Conservation (phyloP, 148 eudicot species). For the Linanthus parryae region DNA sequence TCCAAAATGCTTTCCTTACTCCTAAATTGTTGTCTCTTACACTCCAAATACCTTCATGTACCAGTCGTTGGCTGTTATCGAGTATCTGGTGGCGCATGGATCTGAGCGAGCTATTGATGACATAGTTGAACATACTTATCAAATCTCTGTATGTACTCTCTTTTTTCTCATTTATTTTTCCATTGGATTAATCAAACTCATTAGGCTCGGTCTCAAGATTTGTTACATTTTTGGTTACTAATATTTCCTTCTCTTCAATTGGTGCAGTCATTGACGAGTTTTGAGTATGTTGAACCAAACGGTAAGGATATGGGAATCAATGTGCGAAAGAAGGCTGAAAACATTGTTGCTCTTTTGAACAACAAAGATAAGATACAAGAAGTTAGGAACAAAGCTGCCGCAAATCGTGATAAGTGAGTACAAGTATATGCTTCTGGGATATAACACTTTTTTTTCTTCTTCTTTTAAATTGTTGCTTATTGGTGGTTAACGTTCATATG, state of each 20-base stretch:
- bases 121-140: slow-evolving; percentile 89
- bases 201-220: background rate
- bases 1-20: background rate
- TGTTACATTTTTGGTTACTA: background rate
- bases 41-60: slow-evolving; percentile 12
- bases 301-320: slow-evolving; percentile 92
- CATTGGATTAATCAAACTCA: background rate
- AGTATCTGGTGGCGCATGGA: slow-evolving; percentile 93
- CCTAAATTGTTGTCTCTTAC: background rate
- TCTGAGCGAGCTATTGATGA: slow-evolving; percentile 99
- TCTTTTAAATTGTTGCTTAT: slow-evolving; percentile 1
- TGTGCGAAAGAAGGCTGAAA: slow-evolving; percentile 97
- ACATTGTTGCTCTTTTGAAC: slow-evolving; percentile 71
- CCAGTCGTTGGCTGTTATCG: slow-evolving; percentile 89
- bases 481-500: slow-evolving; percentile 8
- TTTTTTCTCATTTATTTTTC: background rate
- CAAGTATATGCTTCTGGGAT: slow-evolving; percentile 25
- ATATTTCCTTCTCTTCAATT: slow-evolving; percentile 15
- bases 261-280: slow-evolving; percentile 67
- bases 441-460: background rate
- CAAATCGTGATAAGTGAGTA: slow-evolving; percentile 88
- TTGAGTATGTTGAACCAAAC: slow-evolving; percentile 84
- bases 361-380: slow-evolving; percentile 88
- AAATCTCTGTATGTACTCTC: slow-evolving; percentile 66
- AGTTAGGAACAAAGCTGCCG: slow-evolving; percentile 85